Evolutionary conservation across 2,329 filamentous ascomycete species (phyloP).

Genomic region (Aspergillus caelatus): DNA sequence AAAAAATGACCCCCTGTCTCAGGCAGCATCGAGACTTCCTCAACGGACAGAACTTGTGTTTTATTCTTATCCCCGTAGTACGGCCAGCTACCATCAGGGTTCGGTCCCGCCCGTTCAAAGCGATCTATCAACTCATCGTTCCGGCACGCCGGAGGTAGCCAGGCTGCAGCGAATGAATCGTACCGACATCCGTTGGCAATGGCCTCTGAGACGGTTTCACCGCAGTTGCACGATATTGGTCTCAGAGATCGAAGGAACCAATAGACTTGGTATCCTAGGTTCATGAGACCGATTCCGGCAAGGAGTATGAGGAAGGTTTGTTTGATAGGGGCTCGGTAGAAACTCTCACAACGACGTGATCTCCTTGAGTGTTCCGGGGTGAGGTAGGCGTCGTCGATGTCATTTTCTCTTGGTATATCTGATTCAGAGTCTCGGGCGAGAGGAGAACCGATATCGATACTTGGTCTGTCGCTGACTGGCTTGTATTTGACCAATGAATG

Average conservation of each 20-base stretch:
- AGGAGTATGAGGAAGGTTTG: constrained; percentile 1
- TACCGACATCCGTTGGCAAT: constrained; percentile 32
- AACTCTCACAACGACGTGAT: too few species aligned
- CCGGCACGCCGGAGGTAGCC: constrained; percentile 38
- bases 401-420: too few species aligned
- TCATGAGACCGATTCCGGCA: background rate
- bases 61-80: constrained; percentile 35
- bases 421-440: too few species aligned
- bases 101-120: constrained; percentile 35
- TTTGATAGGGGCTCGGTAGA: background rate
- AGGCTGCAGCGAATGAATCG: constrained; percentile 38
- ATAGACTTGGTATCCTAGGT: constrained; percentile 1
- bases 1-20: constrained; percentile 23
- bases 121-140: constrained; percentile 37
- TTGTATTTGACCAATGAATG: too few species aligned
- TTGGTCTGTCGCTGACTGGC: too few species aligned
- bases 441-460: too few species aligned
- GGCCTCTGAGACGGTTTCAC: constrained; percentile 32
- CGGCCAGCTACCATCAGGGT: constrained; percentile 32
- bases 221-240: constrained; percentile 36
- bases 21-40: constrained; percentile 23
- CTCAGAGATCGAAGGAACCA: background rate
- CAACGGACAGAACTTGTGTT: constrained; percentile 19
- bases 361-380: too few species aligned
- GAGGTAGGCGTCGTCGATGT: too few species aligned